Conservation (phyloP, 305 asterid species). For the Ilex paraguariensis region DNA sequence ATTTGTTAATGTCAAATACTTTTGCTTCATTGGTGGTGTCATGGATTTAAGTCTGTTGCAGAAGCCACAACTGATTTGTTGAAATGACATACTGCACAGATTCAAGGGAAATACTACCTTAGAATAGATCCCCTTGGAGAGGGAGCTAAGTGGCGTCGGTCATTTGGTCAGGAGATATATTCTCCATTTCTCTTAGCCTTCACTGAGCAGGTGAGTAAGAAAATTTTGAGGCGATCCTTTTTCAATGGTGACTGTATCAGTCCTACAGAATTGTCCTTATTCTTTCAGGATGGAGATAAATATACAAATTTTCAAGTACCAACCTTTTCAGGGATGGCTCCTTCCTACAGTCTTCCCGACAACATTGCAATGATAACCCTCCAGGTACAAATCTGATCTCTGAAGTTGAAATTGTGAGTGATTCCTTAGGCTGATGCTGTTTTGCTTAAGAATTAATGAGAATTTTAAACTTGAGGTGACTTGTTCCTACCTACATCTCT, state of each 20-base stretch:
- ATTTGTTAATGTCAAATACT: no score
- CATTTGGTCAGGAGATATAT: conserved; percentile 89
- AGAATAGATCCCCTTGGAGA: conserved; percentile 82
- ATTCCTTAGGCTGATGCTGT: no score
- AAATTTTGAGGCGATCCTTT: neutral
- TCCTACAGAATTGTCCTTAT: neutral
- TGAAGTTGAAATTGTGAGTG: no score
- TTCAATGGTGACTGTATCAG: no score
- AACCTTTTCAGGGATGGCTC: conserved; percentile 69
- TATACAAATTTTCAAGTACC: conserved; percentile 54
- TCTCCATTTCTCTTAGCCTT: conserved; percentile 92
- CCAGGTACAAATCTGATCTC: conserved; percentile 41
- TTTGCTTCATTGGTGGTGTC: no score
- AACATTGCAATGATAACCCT: conserved; percentile 87
- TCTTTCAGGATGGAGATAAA: conserved; percentile 51
- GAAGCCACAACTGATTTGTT: no score
- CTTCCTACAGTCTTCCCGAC: conserved; percentile 82
- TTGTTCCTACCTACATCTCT: no score
- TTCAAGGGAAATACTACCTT: conserved; percentile 78
- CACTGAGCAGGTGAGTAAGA: conserved; percentile 62
- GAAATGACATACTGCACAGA: conserved; percentile 30
- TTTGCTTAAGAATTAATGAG: no score
- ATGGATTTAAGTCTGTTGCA: no score
- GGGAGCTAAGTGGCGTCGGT: conserved; percentile 97
- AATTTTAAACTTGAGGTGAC: no score